Evolutionary conservation across 192 early-diverging fungal genomes (phyloP).

Genomic region (Coemansia sp.): DNA sequence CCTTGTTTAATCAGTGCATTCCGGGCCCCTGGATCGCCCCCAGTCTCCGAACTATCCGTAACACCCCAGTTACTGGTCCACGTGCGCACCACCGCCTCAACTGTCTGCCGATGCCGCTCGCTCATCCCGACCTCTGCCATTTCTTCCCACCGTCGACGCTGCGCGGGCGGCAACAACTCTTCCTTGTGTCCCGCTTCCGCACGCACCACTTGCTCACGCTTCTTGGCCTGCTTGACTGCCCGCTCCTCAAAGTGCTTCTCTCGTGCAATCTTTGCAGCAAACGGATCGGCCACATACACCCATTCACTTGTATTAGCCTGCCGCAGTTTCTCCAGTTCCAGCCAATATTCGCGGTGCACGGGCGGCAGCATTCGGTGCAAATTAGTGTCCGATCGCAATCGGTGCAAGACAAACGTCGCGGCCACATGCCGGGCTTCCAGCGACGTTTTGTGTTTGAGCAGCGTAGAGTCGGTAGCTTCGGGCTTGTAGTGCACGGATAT

Average conservation of each 20-base stretch:
- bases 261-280: constrained; percentile 58
- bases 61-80: constrained; percentile 35
- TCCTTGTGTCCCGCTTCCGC: constrained; percentile 45
- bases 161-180: constrained; percentile 18
- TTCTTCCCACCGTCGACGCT: constrained; percentile 34
- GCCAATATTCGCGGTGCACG: constrained; percentile 70
- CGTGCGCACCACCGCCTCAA: constrained; percentile 68
- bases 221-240: constrained; percentile 6
- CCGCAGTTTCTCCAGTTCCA: constrained; percentile 59
- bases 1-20: constrained; percentile 53
- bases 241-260: constrained; percentile 32
- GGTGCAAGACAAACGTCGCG: constrained; percentile 78
- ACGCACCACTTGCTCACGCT: constrained; percentile 37
- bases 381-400: constrained; percentile 67
- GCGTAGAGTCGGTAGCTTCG: constrained; percentile 3
- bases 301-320: constrained; percentile 41
- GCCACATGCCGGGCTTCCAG: constrained; percentile 66
- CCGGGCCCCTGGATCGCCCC: background rate
- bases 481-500: constrained; percentile 14
- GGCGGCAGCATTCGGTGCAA: constrained; percentile 76
- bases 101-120: constrained; percentile 54
- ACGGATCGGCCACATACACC: constrained; percentile 79
- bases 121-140: constrained; percentile 69
- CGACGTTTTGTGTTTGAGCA: constrained; percentile 16
- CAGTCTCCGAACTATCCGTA: background rate